phyloP scores from a whole-genome alignment of 140 eudicot genomes.

The Cichorium intybus region DNA sequence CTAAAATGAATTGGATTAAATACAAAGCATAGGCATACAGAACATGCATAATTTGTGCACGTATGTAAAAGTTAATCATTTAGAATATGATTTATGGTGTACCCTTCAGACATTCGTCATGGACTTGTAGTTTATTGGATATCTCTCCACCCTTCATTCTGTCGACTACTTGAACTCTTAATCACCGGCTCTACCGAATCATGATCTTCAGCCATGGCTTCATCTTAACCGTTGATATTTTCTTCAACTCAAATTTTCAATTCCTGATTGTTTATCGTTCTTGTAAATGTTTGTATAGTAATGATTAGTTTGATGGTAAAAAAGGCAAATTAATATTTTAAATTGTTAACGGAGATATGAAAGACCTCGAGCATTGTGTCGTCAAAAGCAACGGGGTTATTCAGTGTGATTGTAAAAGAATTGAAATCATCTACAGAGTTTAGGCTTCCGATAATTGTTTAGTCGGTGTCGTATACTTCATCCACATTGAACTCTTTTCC shows the following conservation, averaged over 20 bases:
- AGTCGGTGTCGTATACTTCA: slow-evolving; percentile 85
- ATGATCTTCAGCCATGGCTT: slow-evolving; percentile 58
- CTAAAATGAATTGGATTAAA: too few relatives aligned
- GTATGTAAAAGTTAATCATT: too few relatives aligned
- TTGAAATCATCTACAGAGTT: slow-evolving; percentile 71
- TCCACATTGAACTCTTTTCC: slow-evolving; percentile 88
- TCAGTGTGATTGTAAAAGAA: slow-evolving; percentile 58
- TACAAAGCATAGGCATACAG: too few relatives aligned
- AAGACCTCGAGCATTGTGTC: slow-evolving; percentile 74
- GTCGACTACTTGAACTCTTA: slow-evolving; percentile 44
- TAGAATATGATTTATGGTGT: too few relatives aligned
- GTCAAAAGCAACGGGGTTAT: slow-evolving; percentile 55
- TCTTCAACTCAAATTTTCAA: slow-evolving; percentile 10
- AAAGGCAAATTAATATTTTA: background rate
- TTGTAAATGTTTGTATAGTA: slow-evolving; percentile 8
- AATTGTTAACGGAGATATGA: background rate
- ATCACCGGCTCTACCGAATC: slow-evolving; percentile 26
- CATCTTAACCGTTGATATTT: slow-evolving; percentile 37
- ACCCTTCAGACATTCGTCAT: too few relatives aligned
- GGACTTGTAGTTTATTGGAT: too few relatives aligned
- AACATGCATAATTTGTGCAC: too few relatives aligned
- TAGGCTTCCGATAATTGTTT: slow-evolving; percentile 88
- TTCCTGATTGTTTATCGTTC: slow-evolving; percentile 40
- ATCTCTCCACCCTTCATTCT: too few relatives aligned
- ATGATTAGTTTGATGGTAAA: background rate